Base-by-base conservation (phyloP, 495 filamentous ascomycete species). In the Xylaria telfairii region DNA sequence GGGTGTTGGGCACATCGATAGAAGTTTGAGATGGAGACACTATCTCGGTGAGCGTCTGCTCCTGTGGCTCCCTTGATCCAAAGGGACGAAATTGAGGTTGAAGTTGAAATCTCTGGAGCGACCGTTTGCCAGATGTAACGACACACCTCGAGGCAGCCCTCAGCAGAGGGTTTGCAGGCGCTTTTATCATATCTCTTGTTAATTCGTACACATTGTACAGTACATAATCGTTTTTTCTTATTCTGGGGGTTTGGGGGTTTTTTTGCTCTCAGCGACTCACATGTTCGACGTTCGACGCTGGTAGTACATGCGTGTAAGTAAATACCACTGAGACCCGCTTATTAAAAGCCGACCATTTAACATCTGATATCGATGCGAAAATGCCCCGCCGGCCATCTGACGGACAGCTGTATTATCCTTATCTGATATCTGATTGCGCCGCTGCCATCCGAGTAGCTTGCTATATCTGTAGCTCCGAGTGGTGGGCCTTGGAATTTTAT, bases 401-500 rank as follows among this genome's bases (percentile, higher is more conserved):
- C 46, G 1, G 10, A 28, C 26, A 61, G 21, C 15, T 61, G 42
- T 4, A 12, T 37, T n/a, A 57, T 51, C 24, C 42, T 59, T 57
- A 66, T 47, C 65, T 32, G 19, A 67, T 67, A 32, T 21, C 15
- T 19, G 30, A 34, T 30, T 30, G 15, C n/a, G 26, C 28, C 10
- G 44, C 42, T 37, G 59, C 32, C 47, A 26, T 17, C 46, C 28
- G 4, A 19, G 42, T n/a, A 68, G 26, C 1, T 47, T n/a, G 13
- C 49, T 51, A 68, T 81, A 76, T 81, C 49, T 70, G 64, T 19
- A 9, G 24, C n/a, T 15, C 30, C 12, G 0, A 28, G 24, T n/a
- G 39, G 68, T 65, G 68, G 59, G 59, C 24, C 57, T 59, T 65
- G 3, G 2, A 30, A 47, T 28, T 83, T 37, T 76, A 76, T 80